Evolutionary conservation across 305 asterid genomes (phyloP).

Genomic region (Fraxinus platypoda): DNA sequence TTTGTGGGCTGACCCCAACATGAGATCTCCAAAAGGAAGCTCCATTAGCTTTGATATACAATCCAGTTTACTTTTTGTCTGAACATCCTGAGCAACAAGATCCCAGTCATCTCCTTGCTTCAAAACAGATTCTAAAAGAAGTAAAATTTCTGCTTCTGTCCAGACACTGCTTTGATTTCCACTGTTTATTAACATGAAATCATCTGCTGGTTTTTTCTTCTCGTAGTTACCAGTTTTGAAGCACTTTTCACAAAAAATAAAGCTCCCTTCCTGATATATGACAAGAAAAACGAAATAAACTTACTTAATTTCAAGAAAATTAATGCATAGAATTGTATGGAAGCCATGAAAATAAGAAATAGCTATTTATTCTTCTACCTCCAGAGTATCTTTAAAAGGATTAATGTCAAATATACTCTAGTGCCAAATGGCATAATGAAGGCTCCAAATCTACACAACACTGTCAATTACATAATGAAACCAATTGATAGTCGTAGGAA

Average conservation of each 20-base stretch:
- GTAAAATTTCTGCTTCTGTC: constrained; percentile 85
- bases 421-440: background rate
- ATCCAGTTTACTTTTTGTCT: constrained; percentile 73
- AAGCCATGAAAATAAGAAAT: background rate
- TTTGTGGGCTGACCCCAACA: constrained; percentile 53
- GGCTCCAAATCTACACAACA: background rate
- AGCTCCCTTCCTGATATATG: constrained; percentile 52
- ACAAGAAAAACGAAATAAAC: constrained; percentile 21
- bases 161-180: constrained; percentile 45
- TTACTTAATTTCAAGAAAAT: background rate
- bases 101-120: constrained; percentile 95
- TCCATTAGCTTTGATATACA: constrained; percentile 82
- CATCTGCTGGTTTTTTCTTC: constrained; percentile 50
- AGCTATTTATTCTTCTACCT: background rate
- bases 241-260: constrained; percentile 68
- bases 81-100: constrained; percentile 65
- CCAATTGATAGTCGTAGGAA: background rate
- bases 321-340: background rate
- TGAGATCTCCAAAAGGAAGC: constrained; percentile 84
- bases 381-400: background rate
- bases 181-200: constrained; percentile 55
- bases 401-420: background rate
- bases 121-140: constrained; percentile 74
- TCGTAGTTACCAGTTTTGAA: constrained; percentile 60
- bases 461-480: background rate